Evolutionary conservation across 2,329 filamentous ascomycete genomes (phyloP).

Genomic region (Talaromyces sp.): DNA sequence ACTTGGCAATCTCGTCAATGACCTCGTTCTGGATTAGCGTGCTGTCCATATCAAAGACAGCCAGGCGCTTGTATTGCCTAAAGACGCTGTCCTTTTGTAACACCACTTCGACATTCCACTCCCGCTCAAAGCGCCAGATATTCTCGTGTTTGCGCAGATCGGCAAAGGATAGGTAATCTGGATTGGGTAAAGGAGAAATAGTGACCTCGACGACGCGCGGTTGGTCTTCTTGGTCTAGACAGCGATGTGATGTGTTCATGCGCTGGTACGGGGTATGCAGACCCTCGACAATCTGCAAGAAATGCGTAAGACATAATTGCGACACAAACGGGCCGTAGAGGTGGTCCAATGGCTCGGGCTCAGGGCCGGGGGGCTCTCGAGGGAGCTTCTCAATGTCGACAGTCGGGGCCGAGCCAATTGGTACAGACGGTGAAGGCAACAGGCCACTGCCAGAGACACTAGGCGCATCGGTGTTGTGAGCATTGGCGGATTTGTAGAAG

Average conservation of each 20-base stretch:
- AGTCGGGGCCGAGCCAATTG: conserved; percentile 46
- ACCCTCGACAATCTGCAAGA: conserved; percentile 48
- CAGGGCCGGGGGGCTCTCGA: conserved; percentile 51
- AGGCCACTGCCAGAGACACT: conserved; percentile 32
- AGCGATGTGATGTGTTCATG: conserved; percentile 44
- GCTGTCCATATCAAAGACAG: conserved; percentile 98
- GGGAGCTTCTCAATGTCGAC: conserved; percentile 50
- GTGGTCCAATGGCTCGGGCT: conserved; percentile 52
- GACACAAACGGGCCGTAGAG: conserved; percentile 52
- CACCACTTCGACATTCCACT: conserved; percentile 83
- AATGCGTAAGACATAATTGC: conserved; percentile 53
- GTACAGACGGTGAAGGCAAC: conserved; percentile 37
- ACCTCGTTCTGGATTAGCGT: conserved; percentile 97
- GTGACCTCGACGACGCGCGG: conserved; percentile 51
- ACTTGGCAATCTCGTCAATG: conserved; percentile 88
- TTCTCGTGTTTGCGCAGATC: conserved; percentile 76
- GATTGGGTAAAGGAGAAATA: conserved; percentile 47
- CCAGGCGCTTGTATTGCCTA: conserved; percentile 75
- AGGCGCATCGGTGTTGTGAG: conserved; percentile 43
- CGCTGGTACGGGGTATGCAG: conserved; percentile 48
- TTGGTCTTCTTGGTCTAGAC: conserved; percentile 43
- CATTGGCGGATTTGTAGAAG: conserved; percentile 43
- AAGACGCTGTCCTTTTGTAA: conserved; percentile 70
- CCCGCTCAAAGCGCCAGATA: conserved; percentile 77
- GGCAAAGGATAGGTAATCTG: conserved; percentile 50